phyloP scores from a whole-genome alignment of 2,329 filamentous ascomycete genomes.

The Tolypocladium tropicale region DNA sequence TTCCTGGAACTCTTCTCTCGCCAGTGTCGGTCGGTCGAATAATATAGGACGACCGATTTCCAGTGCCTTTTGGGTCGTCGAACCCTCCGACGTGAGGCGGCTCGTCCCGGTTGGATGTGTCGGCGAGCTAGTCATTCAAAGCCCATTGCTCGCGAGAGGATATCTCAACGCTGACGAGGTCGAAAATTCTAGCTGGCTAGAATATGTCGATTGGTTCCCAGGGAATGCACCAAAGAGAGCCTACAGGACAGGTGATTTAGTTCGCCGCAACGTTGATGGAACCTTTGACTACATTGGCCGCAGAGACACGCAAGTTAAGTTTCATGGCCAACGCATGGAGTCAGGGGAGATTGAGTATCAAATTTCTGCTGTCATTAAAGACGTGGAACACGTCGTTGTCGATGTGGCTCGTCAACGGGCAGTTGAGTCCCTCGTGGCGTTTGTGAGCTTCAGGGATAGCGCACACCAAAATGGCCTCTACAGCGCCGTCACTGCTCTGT shows the following conservation, averaged over 20 bases:
- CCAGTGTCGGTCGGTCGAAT: neutral
- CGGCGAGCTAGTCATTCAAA: neutral
- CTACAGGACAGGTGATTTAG: slow-evolving; percentile 33
- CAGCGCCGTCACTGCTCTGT: neutral
- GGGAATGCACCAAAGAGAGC: neutral
- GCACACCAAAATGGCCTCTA: neutral
- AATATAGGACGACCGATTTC: neutral
- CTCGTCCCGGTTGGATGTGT: neutral
- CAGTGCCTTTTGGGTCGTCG: neutral
- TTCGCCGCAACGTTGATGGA: slow-evolving; percentile 27
- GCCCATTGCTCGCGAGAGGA: neutral
- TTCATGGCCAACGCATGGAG: slow-evolving; percentile 48
- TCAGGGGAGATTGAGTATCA: slow-evolving; percentile 19
- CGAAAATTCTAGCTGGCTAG: neutral
- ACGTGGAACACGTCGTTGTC: slow-evolving; percentile 1
- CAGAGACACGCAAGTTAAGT: slow-evolving; percentile 47
- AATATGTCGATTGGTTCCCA: neutral
- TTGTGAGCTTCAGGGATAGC: neutral
- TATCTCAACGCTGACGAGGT: neutral
- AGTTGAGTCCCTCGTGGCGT: neutral
- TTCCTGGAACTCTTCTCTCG: neutral
- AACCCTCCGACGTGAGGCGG: neutral
- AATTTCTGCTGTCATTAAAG: neutral
- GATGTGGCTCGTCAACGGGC: slow-evolving; percentile 1
- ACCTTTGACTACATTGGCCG: slow-evolving; percentile 34